These are phyloP conservation scores for Penicillium mononematosum DNA, from an alignment of 495 filamentous ascomycete species.

Conservation along the genomic window DNA sequence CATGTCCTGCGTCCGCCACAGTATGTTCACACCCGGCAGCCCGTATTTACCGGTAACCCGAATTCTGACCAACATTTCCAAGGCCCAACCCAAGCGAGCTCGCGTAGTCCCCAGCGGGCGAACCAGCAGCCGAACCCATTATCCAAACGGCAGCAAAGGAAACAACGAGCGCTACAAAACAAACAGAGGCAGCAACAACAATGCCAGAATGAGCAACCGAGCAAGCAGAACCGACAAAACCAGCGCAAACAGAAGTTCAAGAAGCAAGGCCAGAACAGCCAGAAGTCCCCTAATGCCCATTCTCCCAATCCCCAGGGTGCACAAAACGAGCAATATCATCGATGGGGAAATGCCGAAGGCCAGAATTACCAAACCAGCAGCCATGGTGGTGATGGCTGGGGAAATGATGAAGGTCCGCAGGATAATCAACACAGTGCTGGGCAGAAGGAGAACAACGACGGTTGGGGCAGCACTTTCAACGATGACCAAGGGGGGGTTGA, in stretches of 20 bases:
- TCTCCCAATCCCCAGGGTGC: background rate
- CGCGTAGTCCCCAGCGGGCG: background rate
- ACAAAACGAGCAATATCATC: background rate
- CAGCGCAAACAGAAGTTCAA: background rate
- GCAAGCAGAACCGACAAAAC: background rate
- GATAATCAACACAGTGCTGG: background rate
- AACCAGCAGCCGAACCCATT: constrained; percentile 2
- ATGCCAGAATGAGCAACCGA: background rate
- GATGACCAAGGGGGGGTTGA: background rate
- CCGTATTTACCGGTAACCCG: background rate
- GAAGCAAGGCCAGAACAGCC: background rate
- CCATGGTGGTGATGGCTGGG: background rate
- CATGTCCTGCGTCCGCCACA: background rate
- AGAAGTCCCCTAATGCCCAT: background rate
- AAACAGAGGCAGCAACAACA: background rate
- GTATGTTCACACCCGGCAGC: background rate
- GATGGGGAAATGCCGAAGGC: background rate
- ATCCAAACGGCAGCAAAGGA: constrained; percentile 7
- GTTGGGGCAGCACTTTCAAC: background rate
- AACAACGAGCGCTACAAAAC: constrained; percentile 4
- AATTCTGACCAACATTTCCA: background rate
- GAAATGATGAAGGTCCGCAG: background rate
- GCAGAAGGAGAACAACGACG: background rate
- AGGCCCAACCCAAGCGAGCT: background rate
- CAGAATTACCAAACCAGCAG: background rate